These are phyloP conservation scores for Cicer cuneatum DNA, from an alignment of 306 rosid genomes.

Conservation along the genomic window DNA sequence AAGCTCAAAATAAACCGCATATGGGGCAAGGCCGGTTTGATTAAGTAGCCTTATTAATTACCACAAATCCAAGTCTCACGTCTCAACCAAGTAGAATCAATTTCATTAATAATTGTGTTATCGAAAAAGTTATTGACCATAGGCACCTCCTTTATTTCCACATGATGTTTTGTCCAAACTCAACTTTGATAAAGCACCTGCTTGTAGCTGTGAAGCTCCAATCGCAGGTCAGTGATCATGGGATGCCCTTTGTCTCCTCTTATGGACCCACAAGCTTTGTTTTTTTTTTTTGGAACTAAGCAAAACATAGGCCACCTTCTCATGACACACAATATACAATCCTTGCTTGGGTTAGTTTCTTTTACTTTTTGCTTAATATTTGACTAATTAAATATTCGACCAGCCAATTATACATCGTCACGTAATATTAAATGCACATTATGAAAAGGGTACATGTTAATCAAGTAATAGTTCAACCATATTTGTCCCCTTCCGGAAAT, in stretches of 20 bases:
- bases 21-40: constrained; percentile 11
- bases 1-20: background rate
- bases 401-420: constrained; percentile 10
- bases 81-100: constrained; percentile 45
- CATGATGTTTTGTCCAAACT: constrained; percentile 42
- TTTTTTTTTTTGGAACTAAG: constrained; percentile 51
- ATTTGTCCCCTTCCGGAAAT: too few species aligned
- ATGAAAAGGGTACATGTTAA: background rate
- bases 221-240: constrained; percentile 73
- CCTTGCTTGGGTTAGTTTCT: background rate
- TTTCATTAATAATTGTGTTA: constrained; percentile 54
- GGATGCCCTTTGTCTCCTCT: constrained; percentile 84
- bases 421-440: background rate
- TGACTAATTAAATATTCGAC: background rate
- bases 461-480: constrained; percentile 12
- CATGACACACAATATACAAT: constrained; percentile 40
- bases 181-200: constrained; percentile 49
- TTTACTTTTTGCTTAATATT: background rate
- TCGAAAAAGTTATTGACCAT: constrained; percentile 38
- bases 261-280: constrained; percentile 60
- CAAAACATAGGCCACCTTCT: constrained; percentile 42
- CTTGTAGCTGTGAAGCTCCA: constrained; percentile 56
- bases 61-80: constrained; percentile 45
- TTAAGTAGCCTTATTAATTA: constrained; percentile 35
- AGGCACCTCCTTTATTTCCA: constrained; percentile 27